Conservation (phyloP, 1,284 basidiomycete species). For the Stygiomarasmius scandens region DNA sequence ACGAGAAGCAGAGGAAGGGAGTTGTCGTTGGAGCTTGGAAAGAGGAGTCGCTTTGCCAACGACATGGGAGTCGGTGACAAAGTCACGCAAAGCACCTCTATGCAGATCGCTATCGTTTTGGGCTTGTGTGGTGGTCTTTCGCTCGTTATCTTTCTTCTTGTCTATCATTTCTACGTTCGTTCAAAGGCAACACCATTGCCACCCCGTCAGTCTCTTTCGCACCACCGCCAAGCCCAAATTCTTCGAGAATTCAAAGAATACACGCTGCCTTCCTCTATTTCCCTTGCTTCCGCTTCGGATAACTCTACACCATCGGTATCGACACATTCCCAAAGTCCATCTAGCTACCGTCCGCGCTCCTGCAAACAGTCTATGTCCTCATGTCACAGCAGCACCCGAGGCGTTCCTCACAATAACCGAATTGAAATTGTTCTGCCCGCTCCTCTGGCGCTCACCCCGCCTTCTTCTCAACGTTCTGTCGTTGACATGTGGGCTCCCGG, state of each 20-base stretch:
- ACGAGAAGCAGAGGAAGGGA: slow-evolving; percentile 56
- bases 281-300: neutral
- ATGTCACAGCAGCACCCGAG: slow-evolving; percentile 36
- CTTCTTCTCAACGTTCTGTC: neutral
- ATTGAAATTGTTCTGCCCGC: slow-evolving; percentile 63
- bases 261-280: neutral
- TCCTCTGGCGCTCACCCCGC: slow-evolving; percentile 43
- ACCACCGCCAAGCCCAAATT: slow-evolving; percentile 37
- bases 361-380: slow-evolving; percentile 22
- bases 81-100: neutral
- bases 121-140: neutral
- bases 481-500: slow-evolving; percentile 8
- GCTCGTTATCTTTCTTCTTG: neutral
- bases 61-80: neutral
- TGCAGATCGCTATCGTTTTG: neutral
- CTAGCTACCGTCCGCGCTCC: slow-evolving; percentile 22
- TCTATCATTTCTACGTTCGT: neutral
- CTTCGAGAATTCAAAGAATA: too few species aligned
- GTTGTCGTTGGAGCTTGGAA: slow-evolving; percentile 56
- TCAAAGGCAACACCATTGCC: slow-evolving; percentile 50
- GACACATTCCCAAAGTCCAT: slow-evolving; percentile 19
- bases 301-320: slow-evolving; percentile 11
- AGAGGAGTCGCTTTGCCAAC: slow-evolving; percentile 63
- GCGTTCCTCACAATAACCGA: slow-evolving; percentile 55
- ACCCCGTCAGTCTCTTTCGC: slow-evolving; percentile 61